These are phyloP conservation scores for Fusarium sacchari DNA, from an alignment of 2,329 filamentous ascomycete species.

Conservation along the genomic window DNA sequence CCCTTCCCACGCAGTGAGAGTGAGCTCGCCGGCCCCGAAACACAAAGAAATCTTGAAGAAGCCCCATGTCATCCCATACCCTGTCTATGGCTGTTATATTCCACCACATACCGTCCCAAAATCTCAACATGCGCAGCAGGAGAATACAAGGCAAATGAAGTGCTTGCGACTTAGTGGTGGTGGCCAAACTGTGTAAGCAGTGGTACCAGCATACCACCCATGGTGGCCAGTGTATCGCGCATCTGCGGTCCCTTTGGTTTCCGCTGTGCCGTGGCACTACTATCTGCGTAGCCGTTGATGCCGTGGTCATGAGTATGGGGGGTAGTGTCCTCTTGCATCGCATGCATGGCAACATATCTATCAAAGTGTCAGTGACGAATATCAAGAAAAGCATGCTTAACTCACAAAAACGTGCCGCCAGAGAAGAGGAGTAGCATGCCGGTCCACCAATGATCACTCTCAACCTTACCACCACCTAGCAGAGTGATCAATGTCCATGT, in stretches of 20 bases:
- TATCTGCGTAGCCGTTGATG: conserved; percentile 66
- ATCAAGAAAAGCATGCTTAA: conserved; percentile 1
- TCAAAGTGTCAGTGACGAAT: conserved; percentile 23
- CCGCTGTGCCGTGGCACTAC: conserved; percentile 55
- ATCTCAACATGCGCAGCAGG: conserved; percentile 15
- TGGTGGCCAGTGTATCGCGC: conserved; percentile 75
- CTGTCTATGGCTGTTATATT: conserved; percentile 14
- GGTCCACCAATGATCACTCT: conserved; percentile 84
- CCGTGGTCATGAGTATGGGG: conserved; percentile 60
- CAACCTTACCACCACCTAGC: conserved; percentile 69
- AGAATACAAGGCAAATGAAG: conserved; percentile 4
- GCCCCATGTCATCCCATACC: conserved; percentile 25
- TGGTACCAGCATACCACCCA: conserved; percentile 81
- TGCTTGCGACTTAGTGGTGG: conserved; percentile 62
- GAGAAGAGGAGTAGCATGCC: conserved; percentile 95
- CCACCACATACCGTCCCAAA: conserved; percentile 1
- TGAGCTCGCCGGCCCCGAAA: conserved; percentile 38
- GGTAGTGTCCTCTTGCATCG: conserved; percentile 83
- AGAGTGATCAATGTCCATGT: conserved; percentile 85
- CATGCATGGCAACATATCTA: conserved; percentile 98
- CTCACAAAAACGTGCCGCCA: conserved; percentile 93
- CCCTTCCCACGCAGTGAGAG: conserved; percentile 17
- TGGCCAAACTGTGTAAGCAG: conserved; percentile 82
- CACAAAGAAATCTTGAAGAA: conserved; percentile 18
- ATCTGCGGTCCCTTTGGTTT: conserved; percentile 68